phyloP scores from a whole-genome alignment of 352 stramenopile species.

The Phytophthora tubulina region DNA sequence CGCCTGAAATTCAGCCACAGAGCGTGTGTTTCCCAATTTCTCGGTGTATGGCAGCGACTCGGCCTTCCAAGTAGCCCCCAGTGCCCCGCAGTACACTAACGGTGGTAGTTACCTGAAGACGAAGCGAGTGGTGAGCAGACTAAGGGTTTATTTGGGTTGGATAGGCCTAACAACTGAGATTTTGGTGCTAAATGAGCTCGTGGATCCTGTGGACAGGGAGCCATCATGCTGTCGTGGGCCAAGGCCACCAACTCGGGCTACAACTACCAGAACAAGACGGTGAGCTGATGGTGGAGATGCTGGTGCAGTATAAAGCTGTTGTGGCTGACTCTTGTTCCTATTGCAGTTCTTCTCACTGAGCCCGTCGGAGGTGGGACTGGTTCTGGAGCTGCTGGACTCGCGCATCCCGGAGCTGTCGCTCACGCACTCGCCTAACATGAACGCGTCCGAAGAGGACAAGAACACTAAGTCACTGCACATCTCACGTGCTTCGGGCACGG shows the following conservation, averaged over 20 bases:
- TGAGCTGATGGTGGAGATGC: constrained; percentile 23
- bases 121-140: constrained; percentile 67
- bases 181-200: constrained; percentile 12
- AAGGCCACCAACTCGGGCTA: constrained; percentile 75
- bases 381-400: constrained; percentile 81
- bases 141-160: neutral
- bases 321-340: constrained; percentile 16
- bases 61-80: constrained; percentile 79
- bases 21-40: constrained; percentile 84
- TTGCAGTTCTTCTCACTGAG: constrained; percentile 86
- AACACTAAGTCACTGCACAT: constrained; percentile 67
- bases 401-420: constrained; percentile 72
- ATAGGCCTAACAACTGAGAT: neutral
- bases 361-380: constrained; percentile 77
- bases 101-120: constrained; percentile 84
- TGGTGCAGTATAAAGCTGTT: neutral
- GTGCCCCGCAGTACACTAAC: constrained; percentile 69
- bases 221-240: constrained; percentile 88
- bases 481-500: constrained; percentile 42
- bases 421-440: constrained; percentile 85
- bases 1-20: constrained; percentile 42
- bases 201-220: constrained; percentile 52
- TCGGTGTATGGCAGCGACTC: constrained; percentile 76
- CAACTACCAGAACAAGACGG: constrained; percentile 87
- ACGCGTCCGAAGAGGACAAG: constrained; percentile 63